Conservation (phyloP, 2,329 filamentous ascomycete species). For the Monosporascus sp. region DNA sequence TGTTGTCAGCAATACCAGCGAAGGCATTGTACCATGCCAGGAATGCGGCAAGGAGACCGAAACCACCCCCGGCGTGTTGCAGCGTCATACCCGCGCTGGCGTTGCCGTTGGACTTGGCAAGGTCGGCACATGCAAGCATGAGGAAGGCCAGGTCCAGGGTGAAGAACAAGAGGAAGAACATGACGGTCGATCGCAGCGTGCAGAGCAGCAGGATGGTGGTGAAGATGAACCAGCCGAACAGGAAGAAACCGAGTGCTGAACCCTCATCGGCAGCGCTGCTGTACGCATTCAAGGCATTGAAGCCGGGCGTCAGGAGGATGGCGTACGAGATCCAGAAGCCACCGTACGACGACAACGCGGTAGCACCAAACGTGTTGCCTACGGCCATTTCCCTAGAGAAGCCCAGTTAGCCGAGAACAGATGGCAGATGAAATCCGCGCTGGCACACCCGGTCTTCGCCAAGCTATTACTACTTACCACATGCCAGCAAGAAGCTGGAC, state of each 20-base stretch:
- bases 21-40: constrained; percentile 84
- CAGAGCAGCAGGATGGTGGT: constrained; percentile 68
- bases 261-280: constrained; percentile 38
- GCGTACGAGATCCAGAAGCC: constrained; percentile 78
- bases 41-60: constrained; percentile 77
- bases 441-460: neutral
- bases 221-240: constrained; percentile 81
- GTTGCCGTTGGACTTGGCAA: constrained; percentile 47
- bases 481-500: constrained; percentile 78
- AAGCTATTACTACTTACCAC: constrained; percentile 55
- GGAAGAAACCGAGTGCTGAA: constrained; percentile 67
- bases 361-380: constrained; percentile 84
- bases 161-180: constrained; percentile 74
- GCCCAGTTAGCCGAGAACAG: constrained; percentile 2
- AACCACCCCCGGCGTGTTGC: constrained; percentile 68
- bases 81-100: constrained; percentile 39
- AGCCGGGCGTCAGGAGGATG: constrained; percentile 65
- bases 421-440: neutral
- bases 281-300: constrained; percentile 51
- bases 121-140: constrained; percentile 61
- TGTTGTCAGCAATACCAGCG: constrained; percentile 71
- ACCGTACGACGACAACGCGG: constrained; percentile 73
- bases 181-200: constrained; percentile 71
- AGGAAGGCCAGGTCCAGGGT: constrained; percentile 72
- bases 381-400: constrained; percentile 70